A percentile compares a stretch with the other conserved stretches of the same genome.
phyloP scores from a whole-genome alignment of 148 eudicot genomes.

The Fallopia convolvulus region DNA sequence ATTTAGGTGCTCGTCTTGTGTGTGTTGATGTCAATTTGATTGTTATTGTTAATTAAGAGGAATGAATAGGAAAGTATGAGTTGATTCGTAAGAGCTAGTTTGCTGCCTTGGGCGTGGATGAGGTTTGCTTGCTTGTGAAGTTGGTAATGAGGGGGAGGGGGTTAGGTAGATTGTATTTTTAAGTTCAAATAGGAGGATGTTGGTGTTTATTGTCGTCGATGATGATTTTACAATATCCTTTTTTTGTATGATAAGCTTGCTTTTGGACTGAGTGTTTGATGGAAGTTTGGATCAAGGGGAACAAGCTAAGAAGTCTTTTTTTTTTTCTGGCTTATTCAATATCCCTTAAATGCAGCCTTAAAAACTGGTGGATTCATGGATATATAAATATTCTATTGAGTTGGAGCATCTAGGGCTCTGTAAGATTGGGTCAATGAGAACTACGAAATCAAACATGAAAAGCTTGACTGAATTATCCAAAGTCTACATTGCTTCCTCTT shows the following conservation, averaged over 20 bases:
- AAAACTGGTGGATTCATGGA: background rate
- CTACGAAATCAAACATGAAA: background rate
- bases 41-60: background rate
- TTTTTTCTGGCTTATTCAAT: background rate
- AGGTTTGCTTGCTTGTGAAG: background rate
- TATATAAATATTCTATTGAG: background rate
- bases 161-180: background rate
- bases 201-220: background rate
- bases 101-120: background rate
- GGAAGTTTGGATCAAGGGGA: background rate
- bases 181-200: background rate
- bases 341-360: background rate
- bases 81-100: background rate
- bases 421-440: conserved; percentile 1
- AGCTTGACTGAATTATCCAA: background rate
- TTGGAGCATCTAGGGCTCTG: background rate
- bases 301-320: background rate
- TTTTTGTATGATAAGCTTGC: background rate
- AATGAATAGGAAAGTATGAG: background rate
- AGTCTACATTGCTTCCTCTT: background rate
- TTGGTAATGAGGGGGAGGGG: background rate
- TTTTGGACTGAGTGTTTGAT: background rate
- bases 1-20: background rate
- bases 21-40: conserved; percentile 5
- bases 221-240: background rate